Percentiles rank a stretch among this genome's conserved stretches.
phyloP scores from a whole-genome alignment of 192 early-diverging fungal species.

The Gigaspora rosea region DNA sequence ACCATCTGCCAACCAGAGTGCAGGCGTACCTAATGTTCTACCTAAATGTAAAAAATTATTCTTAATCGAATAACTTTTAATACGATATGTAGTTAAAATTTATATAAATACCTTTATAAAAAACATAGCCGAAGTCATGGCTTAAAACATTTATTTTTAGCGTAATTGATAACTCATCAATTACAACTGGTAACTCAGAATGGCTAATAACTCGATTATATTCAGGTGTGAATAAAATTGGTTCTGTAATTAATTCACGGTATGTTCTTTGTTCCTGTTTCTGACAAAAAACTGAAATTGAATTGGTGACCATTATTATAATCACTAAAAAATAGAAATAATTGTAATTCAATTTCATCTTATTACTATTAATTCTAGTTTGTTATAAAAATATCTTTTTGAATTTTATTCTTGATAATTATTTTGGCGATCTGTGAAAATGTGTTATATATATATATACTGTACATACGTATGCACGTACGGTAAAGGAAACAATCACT shows the following conservation, averaged over 20 bases:
- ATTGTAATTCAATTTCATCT: too few species aligned
- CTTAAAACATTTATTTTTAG: background rate
- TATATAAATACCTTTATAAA: conserved; percentile 19
- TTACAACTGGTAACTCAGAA: conserved; percentile 2
- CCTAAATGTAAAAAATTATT: conserved; percentile 16
- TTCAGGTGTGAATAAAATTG: background rate
- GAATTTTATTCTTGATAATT: too few species aligned
- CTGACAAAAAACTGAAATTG: conserved; percentile 9
- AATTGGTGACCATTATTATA: conserved; percentile 9
- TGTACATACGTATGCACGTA: too few species aligned
- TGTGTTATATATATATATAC: too few species aligned
- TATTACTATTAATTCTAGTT: too few species aligned
- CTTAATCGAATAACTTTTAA: background rate
- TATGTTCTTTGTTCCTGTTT: background rate
- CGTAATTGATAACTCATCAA: conserved; percentile 18
- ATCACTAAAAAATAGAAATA: background rate
- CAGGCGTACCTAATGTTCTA: background rate
- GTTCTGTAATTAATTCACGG: conserved; percentile 19
- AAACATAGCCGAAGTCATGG: background rate
- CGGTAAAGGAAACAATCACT: too few species aligned
- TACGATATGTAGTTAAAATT: background rate
- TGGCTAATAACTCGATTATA: background rate
- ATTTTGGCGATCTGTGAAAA: too few species aligned
- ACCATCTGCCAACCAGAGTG: background rate
- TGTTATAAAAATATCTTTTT: too few species aligned